These are phyloP conservation scores for Plasmodium gonderi DNA, from an alignment of 169 alveolate genomes.

Conservation along the genomic window DNA sequence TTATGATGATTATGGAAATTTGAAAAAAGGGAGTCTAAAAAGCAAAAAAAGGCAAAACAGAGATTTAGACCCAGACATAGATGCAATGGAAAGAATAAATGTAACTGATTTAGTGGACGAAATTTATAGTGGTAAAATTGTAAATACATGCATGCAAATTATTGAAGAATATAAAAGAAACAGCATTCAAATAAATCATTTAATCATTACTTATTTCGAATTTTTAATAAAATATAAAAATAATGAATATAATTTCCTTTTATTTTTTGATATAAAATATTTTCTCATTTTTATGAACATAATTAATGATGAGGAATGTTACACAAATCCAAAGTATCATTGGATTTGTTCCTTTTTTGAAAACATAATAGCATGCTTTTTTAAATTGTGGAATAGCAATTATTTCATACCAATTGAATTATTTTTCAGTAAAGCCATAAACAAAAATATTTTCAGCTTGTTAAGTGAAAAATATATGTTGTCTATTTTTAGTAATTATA, in stretches of 20 bases:
- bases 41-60: background rate
- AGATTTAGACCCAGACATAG: background rate
- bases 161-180: constrained; percentile 52
- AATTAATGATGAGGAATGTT: constrained; percentile 31
- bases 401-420: constrained; percentile 31
- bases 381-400: constrained; percentile 47
- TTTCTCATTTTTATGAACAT: constrained; percentile 32
- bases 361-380: constrained; percentile 23
- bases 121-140: constrained; percentile 60
- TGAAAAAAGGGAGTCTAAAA: background rate
- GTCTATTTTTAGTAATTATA: constrained; percentile 67
- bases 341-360: constrained; percentile 65
- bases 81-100: constrained; percentile 25
- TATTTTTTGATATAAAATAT: constrained; percentile 55
- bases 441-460: constrained; percentile 17
- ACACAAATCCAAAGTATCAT: constrained; percentile 16
- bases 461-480: constrained; percentile 57
- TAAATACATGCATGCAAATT: constrained; percentile 58
- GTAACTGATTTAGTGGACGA: constrained; percentile 28
- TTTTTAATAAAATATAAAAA: constrained; percentile 41
- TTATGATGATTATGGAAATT: background rate
- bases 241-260: constrained; percentile 41
- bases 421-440: constrained; percentile 33
- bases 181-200: constrained; percentile 29
- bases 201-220: constrained; percentile 61